Percentiles rank a stretch among this genome's conserved stretches.
Evolutionary conservation across 495 filamentous ascomycete genomes (phyloP).

Genomic region (Penicillium lagena): DNA sequence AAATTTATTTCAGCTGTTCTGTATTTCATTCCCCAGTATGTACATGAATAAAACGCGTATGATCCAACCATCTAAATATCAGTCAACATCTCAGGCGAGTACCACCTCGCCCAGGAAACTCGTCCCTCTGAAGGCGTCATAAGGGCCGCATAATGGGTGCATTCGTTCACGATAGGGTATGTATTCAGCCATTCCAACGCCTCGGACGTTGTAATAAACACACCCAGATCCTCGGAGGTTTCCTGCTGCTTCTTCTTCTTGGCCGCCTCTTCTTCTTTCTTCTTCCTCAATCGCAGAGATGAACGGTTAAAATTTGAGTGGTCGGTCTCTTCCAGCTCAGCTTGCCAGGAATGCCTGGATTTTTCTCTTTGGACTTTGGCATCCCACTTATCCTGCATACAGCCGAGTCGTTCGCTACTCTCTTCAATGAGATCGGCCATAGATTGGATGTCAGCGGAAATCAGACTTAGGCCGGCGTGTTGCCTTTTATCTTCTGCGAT

Average conservation of each 20-base stretch:
- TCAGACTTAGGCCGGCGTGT: constrained; percentile 8
- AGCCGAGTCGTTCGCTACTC: constrained; percentile 27
- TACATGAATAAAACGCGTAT: too few relatives aligned
- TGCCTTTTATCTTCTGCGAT: constrained; percentile 7
- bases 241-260: background rate
- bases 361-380: constrained; percentile 7
- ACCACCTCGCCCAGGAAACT: constrained; percentile 36
- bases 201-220: constrained; percentile 20
- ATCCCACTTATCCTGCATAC: constrained; percentile 37
- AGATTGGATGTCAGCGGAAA: constrained; percentile 11
- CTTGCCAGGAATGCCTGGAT: too few relatives aligned
- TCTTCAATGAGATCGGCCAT: constrained; percentile 35
- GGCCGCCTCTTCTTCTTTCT: constrained; percentile 1
- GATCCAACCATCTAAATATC: background rate
- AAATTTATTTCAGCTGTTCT: too few relatives aligned
- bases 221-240: background rate
- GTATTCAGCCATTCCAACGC: constrained; percentile 37
- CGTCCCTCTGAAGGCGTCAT: constrained; percentile 43
- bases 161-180: constrained; percentile 45
- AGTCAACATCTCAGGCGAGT: constrained; percentile 5
- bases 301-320: constrained; percentile 1
- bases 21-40: too few relatives aligned
- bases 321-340: background rate
- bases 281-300: constrained; percentile 6
- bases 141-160: constrained; percentile 46